A percentile compares a stretch with the other conserved stretches of the same genome.
Conservation (phyloP, 164 flowering plant genomes). For the Annona cherimola region DNA sequence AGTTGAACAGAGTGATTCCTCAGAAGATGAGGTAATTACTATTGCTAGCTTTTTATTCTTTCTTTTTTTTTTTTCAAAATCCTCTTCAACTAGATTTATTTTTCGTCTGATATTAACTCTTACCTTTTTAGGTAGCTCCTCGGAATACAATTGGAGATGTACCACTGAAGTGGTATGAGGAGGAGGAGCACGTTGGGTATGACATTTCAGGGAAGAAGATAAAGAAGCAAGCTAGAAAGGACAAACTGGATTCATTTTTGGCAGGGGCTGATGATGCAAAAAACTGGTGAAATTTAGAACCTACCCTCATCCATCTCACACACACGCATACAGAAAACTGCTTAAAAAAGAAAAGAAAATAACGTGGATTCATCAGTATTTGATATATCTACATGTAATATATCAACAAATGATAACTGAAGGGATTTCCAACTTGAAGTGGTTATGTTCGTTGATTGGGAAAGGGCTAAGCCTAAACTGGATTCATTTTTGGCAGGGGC, state of each 20-base stretch:
- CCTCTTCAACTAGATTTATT: neutral
- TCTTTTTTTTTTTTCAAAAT: neutral
- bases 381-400: neutral
- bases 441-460: too few relatives aligned
- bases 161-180: slow-evolving; percentile 79
- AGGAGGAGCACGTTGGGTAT: slow-evolving; percentile 93
- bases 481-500: slow-evolving; percentile 59
- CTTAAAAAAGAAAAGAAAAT: too few relatives aligned
- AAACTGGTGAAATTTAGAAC: slow-evolving; percentile 47
- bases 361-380: too few relatives aligned
- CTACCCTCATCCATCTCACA: neutral
- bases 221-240: slow-evolving; percentile 67
- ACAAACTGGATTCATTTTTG: slow-evolving; percentile 63
- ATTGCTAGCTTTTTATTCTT: neutral
- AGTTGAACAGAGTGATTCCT: slow-evolving; percentile 43
- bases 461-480: slow-evolving; percentile 49
- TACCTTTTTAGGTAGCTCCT: slow-evolving; percentile 52
- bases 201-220: slow-evolving; percentile 85
- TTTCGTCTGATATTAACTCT: neutral
- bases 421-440: neutral
- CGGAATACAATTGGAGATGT: slow-evolving; percentile 90
- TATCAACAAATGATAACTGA: neutral
- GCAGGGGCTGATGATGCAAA: slow-evolving; percentile 68
- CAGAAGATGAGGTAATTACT: slow-evolving; percentile 40
- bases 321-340: too few relatives aligned